Evolutionary conservation across 345 rosid species (phyloP), one percentile per base, ranked within the genome.

Genomic region (Camelina laxa): DNA sequence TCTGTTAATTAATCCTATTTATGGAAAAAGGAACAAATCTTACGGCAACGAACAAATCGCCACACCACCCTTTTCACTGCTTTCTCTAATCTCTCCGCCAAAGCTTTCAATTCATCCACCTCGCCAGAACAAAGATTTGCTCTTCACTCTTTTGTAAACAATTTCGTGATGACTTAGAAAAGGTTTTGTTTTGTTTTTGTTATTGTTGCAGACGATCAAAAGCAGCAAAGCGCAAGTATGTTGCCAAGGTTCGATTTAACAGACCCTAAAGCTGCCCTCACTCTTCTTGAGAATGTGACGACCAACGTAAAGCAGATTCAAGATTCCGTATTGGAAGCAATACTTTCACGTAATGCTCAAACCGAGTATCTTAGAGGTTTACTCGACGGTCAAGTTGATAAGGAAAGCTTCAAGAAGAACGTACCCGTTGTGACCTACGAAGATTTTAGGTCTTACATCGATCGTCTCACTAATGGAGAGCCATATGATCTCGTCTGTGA

Each of bases 401-500:
- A 80, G 80, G 70, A 79, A 22, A 62, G 38, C 30, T 91, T 91
- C 84, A 91, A 86, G 81, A 65, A 78, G 65, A 85, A 79, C 35
- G 83, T 91, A 39, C 96, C 93, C 6, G 65, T 91, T 53, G 96
- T 91, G 58, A 83, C 82, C 64, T 93, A 91, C 36, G 97, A 93
- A 75, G 96, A 91, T 74, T 79, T 83, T 77, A 85, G 76, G 67
- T 65, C 85, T 58, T 86, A 70, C 30, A 87, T 91, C 16, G 88
- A 88, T 50, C 82, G 93, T 81, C 80, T 93, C 15, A 87, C 96
- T 73, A 78, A 84, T 60, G 97, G 97, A 54, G 91, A 84, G 65
- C 65, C 85, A 12, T 85, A 85, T 2, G 51, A 77, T 21, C 79
- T 93, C 63, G 85, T 93, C 61, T 86, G 93, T 47, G 80, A 86